phyloP scores from a whole-genome alignment of 202 grass and related monocot species.

The Eragrostis tef region DNA sequence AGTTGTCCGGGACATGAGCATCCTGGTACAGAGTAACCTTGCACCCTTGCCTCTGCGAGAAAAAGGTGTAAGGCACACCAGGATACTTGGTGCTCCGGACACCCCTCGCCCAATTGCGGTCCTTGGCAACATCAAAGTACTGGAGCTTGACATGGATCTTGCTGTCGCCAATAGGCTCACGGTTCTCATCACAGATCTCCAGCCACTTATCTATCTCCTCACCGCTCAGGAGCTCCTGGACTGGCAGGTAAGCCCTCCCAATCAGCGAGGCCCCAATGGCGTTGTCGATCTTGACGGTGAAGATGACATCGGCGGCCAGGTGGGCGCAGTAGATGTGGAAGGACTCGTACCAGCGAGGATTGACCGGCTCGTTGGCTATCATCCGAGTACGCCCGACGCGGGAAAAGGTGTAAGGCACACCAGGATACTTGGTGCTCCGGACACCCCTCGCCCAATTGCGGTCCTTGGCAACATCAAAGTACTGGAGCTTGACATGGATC shows the following conservation, averaged over 20 bases:
- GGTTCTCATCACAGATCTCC: slow-evolving; percentile 52
- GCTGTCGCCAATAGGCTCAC: slow-evolving; percentile 60
- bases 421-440: slow-evolving; percentile 78
- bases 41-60: slow-evolving; percentile 87
- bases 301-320: slow-evolving; percentile 69
- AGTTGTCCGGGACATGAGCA: slow-evolving; percentile 89
- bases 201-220: slow-evolving; percentile 78
- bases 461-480: slow-evolving; percentile 74
- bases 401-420: slow-evolving; percentile 90
- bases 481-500: slow-evolving; percentile 92
- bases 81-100: slow-evolving; percentile 80
- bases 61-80: slow-evolving; percentile 96
- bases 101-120: slow-evolving; percentile 73
- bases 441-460: slow-evolving; percentile 72
- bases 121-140: slow-evolving; percentile 75
- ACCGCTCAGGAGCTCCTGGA: slow-evolving; percentile 63
- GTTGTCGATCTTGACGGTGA: slow-evolving; percentile 82
- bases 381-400: slow-evolving; percentile 81
- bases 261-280: slow-evolving; percentile 71
- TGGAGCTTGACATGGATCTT: slow-evolving; percentile 93
- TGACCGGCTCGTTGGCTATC: slow-evolving; percentile 64
- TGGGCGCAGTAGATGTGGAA: slow-evolving; percentile 98
- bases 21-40: slow-evolving; percentile 92
- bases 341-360: slow-evolving; percentile 91
- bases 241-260: slow-evolving; percentile 85